A percentile compares a stretch with the other conserved stretches of the same genome.
Conservation (phyloP, 305 asterid species). For the Fraxinus floribunda region DNA sequence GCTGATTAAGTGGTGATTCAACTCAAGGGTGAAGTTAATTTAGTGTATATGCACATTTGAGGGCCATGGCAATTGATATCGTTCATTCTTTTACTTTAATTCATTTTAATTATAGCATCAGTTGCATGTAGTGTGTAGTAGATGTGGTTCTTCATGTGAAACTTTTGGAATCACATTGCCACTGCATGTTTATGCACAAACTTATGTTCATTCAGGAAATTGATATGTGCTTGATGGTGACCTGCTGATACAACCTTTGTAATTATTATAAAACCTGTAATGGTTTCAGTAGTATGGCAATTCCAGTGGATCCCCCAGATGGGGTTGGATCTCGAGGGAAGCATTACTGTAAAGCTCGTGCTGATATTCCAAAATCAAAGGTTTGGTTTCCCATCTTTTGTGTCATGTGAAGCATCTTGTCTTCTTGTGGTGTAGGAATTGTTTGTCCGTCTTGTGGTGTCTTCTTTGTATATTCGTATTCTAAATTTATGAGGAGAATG, state of each 20-base stretch:
- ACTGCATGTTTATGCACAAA: neutral
- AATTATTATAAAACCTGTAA: neutral
- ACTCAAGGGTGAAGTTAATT: neutral
- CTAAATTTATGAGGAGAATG: no score
- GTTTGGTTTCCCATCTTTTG: no score
- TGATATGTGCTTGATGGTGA: neutral
- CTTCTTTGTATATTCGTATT: no score
- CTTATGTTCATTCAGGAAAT: neutral
- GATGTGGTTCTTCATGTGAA: neutral
- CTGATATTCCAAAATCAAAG: no score
- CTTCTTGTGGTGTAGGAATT: no score
- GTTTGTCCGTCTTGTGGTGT: no score
- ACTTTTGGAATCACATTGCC: neutral
- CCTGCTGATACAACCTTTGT: neutral
- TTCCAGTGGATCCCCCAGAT: conserved; percentile 37
- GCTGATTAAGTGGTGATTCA: neutral
- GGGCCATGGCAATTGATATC: neutral
- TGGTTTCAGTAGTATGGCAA: conserved; percentile 29
- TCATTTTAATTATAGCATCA: no score
- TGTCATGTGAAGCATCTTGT: no score
- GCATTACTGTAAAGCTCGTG: conserved; percentile 15
- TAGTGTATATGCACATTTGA: neutral
- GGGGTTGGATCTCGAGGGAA: conserved; percentile 29
- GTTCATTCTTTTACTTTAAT: neutral
- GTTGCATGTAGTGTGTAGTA: neutral